Evolutionary conservation across 2,329 filamentous ascomycete species (phyloP).

Genomic region (Magnaporthales sp.): DNA sequence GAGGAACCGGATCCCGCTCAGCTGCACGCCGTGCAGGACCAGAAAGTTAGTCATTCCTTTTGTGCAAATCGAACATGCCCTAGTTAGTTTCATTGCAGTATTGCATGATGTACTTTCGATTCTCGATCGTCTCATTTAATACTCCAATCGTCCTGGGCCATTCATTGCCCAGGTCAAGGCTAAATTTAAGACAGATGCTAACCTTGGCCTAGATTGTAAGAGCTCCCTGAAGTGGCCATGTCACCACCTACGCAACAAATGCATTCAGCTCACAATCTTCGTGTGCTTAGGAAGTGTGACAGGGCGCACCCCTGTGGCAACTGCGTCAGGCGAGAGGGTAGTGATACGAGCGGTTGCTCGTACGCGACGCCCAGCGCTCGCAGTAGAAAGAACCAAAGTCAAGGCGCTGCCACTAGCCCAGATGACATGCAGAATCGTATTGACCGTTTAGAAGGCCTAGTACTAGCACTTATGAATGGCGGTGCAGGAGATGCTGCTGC

Average conservation of each 20-base stretch:
- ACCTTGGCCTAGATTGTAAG: slow-evolving; percentile 22
- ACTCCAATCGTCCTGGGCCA: not conserved
- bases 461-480: slow-evolving; percentile 89
- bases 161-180: not conserved
- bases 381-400: slow-evolving; percentile 61
- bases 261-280: not conserved
- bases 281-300: slow-evolving; percentile 70
- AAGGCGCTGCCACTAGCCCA: slow-evolving; percentile 47
- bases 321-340: slow-evolving; percentile 82
- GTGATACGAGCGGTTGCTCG: slow-evolving; percentile 70
- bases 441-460: slow-evolving; percentile 85
- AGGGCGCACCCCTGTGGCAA: slow-evolving; percentile 87
- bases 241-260: not conserved
- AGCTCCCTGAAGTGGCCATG: slow-evolving; percentile 1
- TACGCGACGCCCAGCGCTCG: slow-evolving; percentile 66
- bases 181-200: slow-evolving; percentile 16
- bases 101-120: too few species aligned
- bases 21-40: slow-evolving; percentile 83
- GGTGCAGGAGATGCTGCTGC: slow-evolving; percentile 46
- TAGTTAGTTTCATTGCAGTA: not conserved
- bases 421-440: slow-evolving; percentile 99
- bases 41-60: slow-evolving; percentile 59
- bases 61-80: not conserved
- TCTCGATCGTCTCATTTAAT: not conserved
- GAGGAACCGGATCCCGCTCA: slow-evolving; percentile 84